phyloP scores from a whole-genome alignment of 2,329 filamentous ascomycete genomes.

The Exophiala viscosa region DNA sequence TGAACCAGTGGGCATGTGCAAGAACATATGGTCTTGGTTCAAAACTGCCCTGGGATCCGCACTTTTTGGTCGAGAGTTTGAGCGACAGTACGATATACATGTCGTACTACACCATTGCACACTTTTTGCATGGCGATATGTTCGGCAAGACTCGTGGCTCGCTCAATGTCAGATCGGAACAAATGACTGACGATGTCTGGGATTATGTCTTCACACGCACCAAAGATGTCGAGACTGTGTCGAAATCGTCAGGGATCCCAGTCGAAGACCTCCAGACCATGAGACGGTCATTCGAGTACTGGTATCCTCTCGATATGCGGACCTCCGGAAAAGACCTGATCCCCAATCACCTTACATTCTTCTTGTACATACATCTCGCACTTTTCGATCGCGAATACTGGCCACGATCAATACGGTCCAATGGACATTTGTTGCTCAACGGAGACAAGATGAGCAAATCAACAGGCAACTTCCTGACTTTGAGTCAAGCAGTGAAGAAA shows the following conservation, averaged over 20 bases:
- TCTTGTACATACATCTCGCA: conserved; percentile 87
- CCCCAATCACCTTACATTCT: conserved; percentile 92
- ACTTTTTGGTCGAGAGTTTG: conserved; percentile 87
- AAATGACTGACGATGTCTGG: conserved; percentile 95
- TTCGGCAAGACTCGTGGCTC: conserved; percentile 72
- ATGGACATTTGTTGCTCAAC: conserved; percentile 91
- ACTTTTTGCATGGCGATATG: conserved; percentile 73
- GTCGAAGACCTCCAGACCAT: conserved; percentile 71
- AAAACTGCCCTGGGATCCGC: conserved; percentile 87
- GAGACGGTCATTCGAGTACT: conserved; percentile 93
- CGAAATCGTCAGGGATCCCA: conserved; percentile 65
- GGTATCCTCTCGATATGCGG: conserved; percentile 87
- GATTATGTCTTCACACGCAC: conserved; percentile 87
- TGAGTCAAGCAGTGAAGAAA: conserved; percentile 80
- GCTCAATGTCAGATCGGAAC: conserved; percentile 68
- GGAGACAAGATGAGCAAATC: conserved; percentile 99
- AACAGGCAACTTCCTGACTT: conserved; percentile 93
- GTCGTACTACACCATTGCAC: conserved; percentile 60
- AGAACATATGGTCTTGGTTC: conserved; percentile 89
- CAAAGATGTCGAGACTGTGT: conserved; percentile 63
- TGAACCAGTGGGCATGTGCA: conserved; percentile 93
- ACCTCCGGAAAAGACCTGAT: conserved; percentile 91
- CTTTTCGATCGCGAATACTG: conserved; percentile 85
- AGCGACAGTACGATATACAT: conserved; percentile 87
- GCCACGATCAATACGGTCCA: conserved; percentile 79